Evolutionary conservation across 1,139 yeast species (phyloP).

Genomic region (Pichia sp.): DNA sequence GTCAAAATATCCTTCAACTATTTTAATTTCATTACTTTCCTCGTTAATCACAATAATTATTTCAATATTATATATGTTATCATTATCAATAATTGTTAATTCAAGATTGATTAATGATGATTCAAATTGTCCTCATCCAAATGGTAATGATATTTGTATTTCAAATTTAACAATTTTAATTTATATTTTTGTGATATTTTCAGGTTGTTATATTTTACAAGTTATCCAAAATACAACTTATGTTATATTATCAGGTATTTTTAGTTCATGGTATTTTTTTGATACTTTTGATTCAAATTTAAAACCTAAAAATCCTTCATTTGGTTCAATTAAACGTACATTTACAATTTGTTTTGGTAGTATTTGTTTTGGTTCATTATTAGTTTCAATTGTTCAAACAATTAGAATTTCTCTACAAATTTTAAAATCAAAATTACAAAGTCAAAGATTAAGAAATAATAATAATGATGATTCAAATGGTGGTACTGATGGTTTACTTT

Average conservation of each 20-base stretch:
- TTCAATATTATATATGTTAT: conserved; percentile 59
- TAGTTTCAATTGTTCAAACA: conserved; percentile 65
- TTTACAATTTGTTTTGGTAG: conserved; percentile 88
- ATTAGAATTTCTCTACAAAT: conserved; percentile 20
- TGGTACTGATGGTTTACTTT: conserved; percentile 16
- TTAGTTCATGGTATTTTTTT: conserved; percentile 86
- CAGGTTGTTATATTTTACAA: conserved; percentile 84
- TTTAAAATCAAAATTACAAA: conserved; percentile 19
- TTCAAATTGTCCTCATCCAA: conserved; percentile 39
- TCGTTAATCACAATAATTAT: conserved; percentile 59
- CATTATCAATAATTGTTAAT: conserved; percentile 67
- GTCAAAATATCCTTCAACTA: conserved; percentile 65
- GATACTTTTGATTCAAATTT: conserved; percentile 33
- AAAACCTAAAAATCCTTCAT: conserved; percentile 67
- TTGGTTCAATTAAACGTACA: conserved; percentile 78
- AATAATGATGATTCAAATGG: conserved; percentile 6
- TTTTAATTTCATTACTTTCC: conserved; percentile 61
- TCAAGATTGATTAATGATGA: conserved; percentile 43
- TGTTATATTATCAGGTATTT: conserved; percentile 77
- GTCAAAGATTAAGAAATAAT: conserved; percentile 4
- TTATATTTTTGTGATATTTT: conserved; percentile 70
- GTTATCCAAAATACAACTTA: conserved; percentile 79
- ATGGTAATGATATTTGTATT: conserved; percentile 41
- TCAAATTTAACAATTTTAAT: conserved; percentile 66
- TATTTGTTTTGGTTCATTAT: conserved; percentile 80